Conservation (phyloP, 1,139 yeast species). For the Chernovozyma aurita region DNA sequence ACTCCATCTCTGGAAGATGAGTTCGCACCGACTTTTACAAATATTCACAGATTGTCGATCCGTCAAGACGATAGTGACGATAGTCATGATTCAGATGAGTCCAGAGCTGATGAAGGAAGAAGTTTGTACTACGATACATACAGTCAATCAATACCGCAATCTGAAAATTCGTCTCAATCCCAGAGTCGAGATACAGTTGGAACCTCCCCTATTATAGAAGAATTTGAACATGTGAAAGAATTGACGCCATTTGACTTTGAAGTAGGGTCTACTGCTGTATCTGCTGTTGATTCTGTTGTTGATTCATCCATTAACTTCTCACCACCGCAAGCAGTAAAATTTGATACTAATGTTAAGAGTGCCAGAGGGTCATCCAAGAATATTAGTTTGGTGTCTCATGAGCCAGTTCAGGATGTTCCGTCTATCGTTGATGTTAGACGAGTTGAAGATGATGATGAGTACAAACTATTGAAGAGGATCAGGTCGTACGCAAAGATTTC, state of each 20-base stretch:
- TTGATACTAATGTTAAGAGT: background rate
- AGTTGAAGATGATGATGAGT: constrained; percentile 18
- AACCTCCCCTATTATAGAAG: background rate
- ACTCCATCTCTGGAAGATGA: background rate
- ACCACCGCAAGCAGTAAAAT: background rate
- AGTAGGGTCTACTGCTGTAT: too few species aligned
- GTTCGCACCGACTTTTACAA: background rate
- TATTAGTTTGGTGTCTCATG: constrained; percentile 1
- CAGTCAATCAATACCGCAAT: background rate
- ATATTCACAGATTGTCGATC: background rate
- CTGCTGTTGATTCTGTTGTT: background rate
- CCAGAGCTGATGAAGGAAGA: background rate
- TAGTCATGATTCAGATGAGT: background rate
- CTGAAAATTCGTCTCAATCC: too few species aligned
- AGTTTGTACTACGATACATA: background rate
- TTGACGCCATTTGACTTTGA: background rate
- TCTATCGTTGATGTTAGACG: background rate
- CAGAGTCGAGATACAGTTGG: background rate
- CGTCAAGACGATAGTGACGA: background rate
- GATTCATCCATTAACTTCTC: background rate
- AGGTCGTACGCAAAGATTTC: constrained; percentile 22
- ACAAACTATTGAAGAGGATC: constrained; percentile 18
- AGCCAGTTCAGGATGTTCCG: background rate
- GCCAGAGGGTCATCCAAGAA: background rate
- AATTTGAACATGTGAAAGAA: background rate